phyloP scores from a whole-genome alignment of 768 basidiomycete genomes.

The Mycena albidolilacea region DNA sequence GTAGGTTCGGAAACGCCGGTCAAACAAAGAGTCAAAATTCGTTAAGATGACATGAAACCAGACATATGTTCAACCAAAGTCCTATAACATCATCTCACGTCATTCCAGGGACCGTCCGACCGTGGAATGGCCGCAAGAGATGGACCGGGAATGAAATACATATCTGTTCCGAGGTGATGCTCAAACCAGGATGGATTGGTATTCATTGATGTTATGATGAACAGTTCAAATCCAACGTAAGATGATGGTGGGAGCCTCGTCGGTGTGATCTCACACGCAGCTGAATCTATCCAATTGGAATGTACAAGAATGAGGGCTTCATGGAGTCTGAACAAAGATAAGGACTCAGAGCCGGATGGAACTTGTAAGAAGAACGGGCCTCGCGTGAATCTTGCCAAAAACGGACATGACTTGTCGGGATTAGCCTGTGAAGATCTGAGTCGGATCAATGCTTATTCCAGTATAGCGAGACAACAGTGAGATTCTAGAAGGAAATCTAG shows the following conservation, averaged over 20 bases:
- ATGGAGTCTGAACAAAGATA: background rate
- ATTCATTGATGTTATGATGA: background rate
- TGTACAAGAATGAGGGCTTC: background rate
- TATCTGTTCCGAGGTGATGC: background rate
- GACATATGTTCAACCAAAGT: background rate
- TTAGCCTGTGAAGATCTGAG: background rate
- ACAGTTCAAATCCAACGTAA: too few relatives aligned
- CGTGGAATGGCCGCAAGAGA: slow-evolving; percentile 1
- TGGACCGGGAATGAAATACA: slow-evolving; percentile 1
- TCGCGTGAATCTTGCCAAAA: background rate
- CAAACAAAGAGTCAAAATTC: too few relatives aligned
- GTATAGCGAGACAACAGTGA: too few relatives aligned
- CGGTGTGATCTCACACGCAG: too few relatives aligned
- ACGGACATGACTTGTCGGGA: background rate
- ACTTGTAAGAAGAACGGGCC: background rate
- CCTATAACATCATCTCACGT: background rate
- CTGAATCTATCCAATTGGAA: background rate
- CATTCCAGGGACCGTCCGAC: too few relatives aligned
- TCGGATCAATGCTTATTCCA: background rate
- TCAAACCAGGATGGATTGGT: too few relatives aligned
- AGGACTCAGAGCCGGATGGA: background rate
- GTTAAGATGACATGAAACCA: too few relatives aligned
- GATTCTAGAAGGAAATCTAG: too few relatives aligned
- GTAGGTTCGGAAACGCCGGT: too few relatives aligned
- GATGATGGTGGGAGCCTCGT: too few relatives aligned